phyloP scores from a whole-genome alignment of 805 yeast species.

The Ogataea haglerorum region DNA sequence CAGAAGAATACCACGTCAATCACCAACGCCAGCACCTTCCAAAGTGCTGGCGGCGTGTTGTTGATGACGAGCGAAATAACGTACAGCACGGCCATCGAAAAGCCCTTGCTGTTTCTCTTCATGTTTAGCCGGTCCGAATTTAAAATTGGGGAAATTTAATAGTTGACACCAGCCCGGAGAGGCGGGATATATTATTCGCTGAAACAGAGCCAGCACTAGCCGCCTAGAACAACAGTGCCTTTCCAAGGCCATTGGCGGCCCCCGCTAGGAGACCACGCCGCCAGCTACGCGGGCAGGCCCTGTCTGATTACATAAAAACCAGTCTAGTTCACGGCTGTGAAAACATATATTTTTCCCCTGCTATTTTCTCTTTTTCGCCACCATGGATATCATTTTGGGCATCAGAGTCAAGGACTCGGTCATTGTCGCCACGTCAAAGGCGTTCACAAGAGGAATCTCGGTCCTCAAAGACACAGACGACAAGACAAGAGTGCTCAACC shows the following conservation, averaged over 20 bases:
- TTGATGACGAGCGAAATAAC: constrained; percentile 15
- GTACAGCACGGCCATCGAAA: constrained; percentile 17
- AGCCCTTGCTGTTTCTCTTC: constrained; percentile 14
- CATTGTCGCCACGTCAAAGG: constrained; percentile 89
- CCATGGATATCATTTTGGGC: constrained; percentile 90
- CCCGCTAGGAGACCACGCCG: no score
- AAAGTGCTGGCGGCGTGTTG: constrained; percentile 26
- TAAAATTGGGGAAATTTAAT: neutral
- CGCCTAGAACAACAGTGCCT: no score
- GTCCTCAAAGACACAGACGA: constrained; percentile 75
- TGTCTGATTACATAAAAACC: neutral
- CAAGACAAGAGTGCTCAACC: constrained; percentile 71
- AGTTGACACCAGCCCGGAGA: neutral
- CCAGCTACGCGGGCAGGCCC: neutral
- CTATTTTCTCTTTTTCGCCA: constrained; percentile 5
- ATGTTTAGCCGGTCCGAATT: neutral
- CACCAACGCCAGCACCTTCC: constrained; percentile 33
- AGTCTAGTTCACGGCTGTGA: neutral
- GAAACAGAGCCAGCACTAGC: no score
- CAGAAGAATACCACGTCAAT: constrained; percentile 46
- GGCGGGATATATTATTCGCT: no score
- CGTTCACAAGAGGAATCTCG: constrained; percentile 87
- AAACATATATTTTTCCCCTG: constrained; percentile 3
- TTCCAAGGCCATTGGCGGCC: no score
- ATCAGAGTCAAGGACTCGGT: constrained; percentile 78